Evolutionary conservation across 495 filamentous ascomycete species (phyloP).

Genomic region (Daldinia loculata): DNA sequence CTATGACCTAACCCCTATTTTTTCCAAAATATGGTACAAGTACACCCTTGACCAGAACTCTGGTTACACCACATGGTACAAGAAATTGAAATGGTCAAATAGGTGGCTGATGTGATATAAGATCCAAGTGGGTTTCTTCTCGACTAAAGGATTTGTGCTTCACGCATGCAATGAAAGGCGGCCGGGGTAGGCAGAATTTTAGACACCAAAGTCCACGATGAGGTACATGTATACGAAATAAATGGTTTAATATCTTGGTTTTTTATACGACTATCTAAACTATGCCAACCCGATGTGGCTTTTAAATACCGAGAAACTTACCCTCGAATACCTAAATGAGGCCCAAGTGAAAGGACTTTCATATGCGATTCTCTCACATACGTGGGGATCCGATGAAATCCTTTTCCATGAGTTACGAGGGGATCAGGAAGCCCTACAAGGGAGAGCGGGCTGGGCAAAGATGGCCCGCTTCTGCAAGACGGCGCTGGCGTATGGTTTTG

Average conservation of each 20-base stretch:
- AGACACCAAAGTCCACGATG: neutral
- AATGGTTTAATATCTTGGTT: no score
- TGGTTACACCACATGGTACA: neutral
- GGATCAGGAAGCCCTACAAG: neutral
- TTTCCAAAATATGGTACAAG: neutral
- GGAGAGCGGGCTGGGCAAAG: constrained; percentile 23
- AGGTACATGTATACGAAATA: no score
- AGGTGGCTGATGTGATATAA: neutral
- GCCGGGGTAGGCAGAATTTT: neutral
- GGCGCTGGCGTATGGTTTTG: constrained; percentile 11
- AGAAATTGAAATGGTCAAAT: no score
- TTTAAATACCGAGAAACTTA: constrained; percentile 16
- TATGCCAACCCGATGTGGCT: constrained; percentile 12
- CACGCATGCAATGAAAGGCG: neutral
- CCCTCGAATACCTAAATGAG: constrained; percentile 7
- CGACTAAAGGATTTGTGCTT: neutral
- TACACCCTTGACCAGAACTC: neutral
- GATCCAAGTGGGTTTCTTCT: neutral
- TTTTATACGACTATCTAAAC: no score
- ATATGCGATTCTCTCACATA: constrained; percentile 50
- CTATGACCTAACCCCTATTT: no score
- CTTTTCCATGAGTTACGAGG: constrained; percentile 37
- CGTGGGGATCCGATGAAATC: constrained; percentile 45
- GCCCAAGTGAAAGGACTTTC: neutral
- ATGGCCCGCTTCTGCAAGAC: constrained; percentile 1